Evolutionary conservation across 495 filamentous ascomycete species (phyloP).

Genomic region (Neurospora sp.): DNA sequence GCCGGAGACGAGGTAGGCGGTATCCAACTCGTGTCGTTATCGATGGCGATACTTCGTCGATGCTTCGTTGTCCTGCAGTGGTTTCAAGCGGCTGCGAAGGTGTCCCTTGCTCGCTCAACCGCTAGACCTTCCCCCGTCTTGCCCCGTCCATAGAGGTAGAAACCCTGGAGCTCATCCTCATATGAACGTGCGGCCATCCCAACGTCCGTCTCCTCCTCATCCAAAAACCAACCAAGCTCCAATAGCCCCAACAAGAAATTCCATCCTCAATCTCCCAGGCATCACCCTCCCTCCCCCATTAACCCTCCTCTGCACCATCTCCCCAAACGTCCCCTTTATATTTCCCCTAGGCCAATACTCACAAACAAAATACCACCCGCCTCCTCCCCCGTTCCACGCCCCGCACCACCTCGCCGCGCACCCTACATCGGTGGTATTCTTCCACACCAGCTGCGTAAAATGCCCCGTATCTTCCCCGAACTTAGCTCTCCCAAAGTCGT

Average conservation of each 20-base stretch:
- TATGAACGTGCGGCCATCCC: neutral
- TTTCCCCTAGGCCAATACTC: conserved; percentile 74
- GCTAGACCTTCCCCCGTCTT: neutral
- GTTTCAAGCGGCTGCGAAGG: too few species aligned
- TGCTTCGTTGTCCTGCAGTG: neutral
- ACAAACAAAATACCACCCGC: conserved; percentile 68
- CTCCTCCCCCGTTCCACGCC: conserved; percentile 3
- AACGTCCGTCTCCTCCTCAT: neutral
- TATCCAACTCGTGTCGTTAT: neutral
- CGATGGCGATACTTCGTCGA: neutral
- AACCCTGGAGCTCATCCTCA: neutral
- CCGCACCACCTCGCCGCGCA: conserved; percentile 56
- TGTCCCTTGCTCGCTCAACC: neutral
- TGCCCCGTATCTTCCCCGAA: conserved; percentile 65
- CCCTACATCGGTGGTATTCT: conserved; percentile 55
- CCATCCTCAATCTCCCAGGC: neutral
- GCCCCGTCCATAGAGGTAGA: neutral
- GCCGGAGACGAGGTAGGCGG: neutral
- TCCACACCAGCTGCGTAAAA: conserved; percentile 82
- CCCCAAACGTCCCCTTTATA: conserved; percentile 47
- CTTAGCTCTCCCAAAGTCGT: conserved; percentile 45
- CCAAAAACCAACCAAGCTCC: neutral
- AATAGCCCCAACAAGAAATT: neutral
- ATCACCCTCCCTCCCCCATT: conserved; percentile 3
- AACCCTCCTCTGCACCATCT: conserved; percentile 36